A percentile compares a stretch with the other conserved stretches of the same genome.
Conservation (phyloP, 2,329 filamentous ascomycete species). For the Colletotrichum lindemuthianum region DNA sequence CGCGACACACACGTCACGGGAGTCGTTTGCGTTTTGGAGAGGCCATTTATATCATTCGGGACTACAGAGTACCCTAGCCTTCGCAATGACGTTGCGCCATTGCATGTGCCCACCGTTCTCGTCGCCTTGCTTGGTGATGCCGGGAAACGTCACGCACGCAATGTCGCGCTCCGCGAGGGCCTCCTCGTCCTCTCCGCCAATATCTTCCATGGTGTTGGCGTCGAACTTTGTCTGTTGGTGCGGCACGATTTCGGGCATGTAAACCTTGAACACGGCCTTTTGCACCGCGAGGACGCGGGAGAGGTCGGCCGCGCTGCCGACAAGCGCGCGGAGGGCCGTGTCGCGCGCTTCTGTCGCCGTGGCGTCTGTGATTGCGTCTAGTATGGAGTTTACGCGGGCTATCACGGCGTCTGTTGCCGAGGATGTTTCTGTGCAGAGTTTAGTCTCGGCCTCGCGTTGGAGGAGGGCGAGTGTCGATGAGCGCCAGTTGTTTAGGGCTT, state of each 20-base stretch:
- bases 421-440: conserved; percentile 57
- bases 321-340: conserved; percentile 61
- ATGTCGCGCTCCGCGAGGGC: conserved; percentile 63
- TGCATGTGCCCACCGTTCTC: conserved; percentile 70
- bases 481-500: conserved; percentile 73
- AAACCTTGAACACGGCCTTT: conserved; percentile 65
- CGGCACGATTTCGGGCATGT: conserved; percentile 63
- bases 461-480: conserved; percentile 70
- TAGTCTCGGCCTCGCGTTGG: conserved; percentile 60
- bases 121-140: conserved; percentile 71
- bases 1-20: too few species aligned
- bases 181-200: conserved; percentile 70
- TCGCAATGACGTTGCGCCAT: conserved; percentile 71
- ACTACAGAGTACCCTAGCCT: conserved; percentile 71
- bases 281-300: conserved; percentile 67
- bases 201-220: conserved; percentile 70
- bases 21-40: too few species aligned
- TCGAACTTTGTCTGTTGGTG: conserved; percentile 68
- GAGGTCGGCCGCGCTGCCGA: conserved; percentile 64
- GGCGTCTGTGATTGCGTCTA: conserved; percentile 59
- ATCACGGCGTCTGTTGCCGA: conserved; percentile 55
- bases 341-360: conserved; percentile 56
- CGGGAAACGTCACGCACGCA: conserved; percentile 71
- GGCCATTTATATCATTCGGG: conserved; percentile 49
- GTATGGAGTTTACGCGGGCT: conserved; percentile 57